Conservation (phyloP, 371 early-diverging fungal species). For the Zychaea mexicana region DNA sequence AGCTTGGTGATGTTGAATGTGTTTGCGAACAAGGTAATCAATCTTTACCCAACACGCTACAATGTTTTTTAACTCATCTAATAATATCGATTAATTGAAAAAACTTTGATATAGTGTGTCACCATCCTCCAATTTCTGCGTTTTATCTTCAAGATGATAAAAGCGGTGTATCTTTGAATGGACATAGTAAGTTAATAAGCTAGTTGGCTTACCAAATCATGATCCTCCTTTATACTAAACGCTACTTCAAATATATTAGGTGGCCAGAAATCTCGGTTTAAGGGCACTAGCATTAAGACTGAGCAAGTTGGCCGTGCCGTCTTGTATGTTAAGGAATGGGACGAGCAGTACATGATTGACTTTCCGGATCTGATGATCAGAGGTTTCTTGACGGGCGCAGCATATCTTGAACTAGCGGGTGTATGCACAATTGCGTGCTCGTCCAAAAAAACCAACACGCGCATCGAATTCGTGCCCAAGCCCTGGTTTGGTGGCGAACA, state of each 20-base stretch:
- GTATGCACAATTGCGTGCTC: constrained; percentile 52
- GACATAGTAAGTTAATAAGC: constrained; percentile 55
- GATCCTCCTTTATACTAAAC: neutral
- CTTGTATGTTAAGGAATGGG: constrained; percentile 37
- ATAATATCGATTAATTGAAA: neutral
- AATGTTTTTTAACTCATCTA: neutral
- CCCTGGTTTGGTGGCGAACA: constrained; percentile 59
- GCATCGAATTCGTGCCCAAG: constrained; percentile 60
- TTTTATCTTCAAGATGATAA: constrained; percentile 72
- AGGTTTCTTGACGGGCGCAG: constrained; percentile 57
- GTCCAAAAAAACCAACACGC: constrained; percentile 45
- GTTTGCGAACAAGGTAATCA: constrained; percentile 62
- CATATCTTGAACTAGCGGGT: constrained; percentile 62
- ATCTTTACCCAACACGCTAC: neutral
- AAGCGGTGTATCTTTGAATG: constrained; percentile 64
- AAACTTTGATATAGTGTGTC: constrained; percentile 64
- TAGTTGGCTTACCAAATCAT: neutral
- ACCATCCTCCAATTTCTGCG: constrained; percentile 92
- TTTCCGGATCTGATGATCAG: constrained; percentile 60
- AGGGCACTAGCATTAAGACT: constrained; percentile 62
- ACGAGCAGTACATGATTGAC: constrained; percentile 59
- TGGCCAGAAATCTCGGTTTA: constrained; percentile 65
- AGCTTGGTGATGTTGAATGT: constrained; percentile 39
- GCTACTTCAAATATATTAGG: constrained; percentile 14
- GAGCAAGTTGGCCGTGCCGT: constrained; percentile 60